Evolutionary conservation across 2,329 filamentous ascomycete genomes (phyloP).

Genomic region (Mycosphaerella sp.): DNA sequence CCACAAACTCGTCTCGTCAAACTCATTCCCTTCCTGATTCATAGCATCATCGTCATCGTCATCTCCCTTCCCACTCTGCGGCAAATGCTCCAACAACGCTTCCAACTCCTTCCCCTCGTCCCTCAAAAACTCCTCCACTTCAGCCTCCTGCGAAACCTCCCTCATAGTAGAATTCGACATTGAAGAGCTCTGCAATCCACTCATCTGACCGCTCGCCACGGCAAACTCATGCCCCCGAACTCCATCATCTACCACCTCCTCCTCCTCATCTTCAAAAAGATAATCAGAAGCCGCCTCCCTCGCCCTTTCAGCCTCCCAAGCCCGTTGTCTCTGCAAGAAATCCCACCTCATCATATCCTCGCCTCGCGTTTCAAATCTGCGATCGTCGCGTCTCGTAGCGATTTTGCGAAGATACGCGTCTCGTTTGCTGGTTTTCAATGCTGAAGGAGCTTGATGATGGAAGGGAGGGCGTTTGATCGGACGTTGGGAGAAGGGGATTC

Average conservation of each 20-base stretch:
- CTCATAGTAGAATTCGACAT: background rate
- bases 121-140: conserved; percentile 38
- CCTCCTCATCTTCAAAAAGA: conserved; percentile 18
- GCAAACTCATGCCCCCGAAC: conserved; percentile 20
- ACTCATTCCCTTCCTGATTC: conserved; percentile 9
- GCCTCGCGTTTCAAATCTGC: conserved; percentile 41
- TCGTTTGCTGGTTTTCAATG: conserved; percentile 39
- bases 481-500: conserved; percentile 10
- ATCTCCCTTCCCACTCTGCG: conserved; percentile 17
- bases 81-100: conserved; percentile 42
- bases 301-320: conserved; percentile 43
- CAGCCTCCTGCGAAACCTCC: conserved; percentile 23
- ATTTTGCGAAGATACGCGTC: conserved; percentile 62
- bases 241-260: too few species aligned
- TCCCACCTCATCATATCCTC: conserved; percentile 48
- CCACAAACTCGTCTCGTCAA: conserved; percentile 37
- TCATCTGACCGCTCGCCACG: conserved; percentile 1
- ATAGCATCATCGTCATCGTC: conserved; percentile 7
- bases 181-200: background rate
- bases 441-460: background rate
- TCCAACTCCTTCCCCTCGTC: conserved; percentile 43
- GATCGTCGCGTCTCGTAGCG: conserved; percentile 41
- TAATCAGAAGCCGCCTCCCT: conserved; percentile 36
- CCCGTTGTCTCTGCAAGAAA: conserved; percentile 39
- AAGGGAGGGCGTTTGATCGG: conserved; percentile 4